These are phyloP conservation scores for Carex cristatella DNA, from an alignment of 176 grass and related monocot genomes.

Conservation along the genomic window DNA sequence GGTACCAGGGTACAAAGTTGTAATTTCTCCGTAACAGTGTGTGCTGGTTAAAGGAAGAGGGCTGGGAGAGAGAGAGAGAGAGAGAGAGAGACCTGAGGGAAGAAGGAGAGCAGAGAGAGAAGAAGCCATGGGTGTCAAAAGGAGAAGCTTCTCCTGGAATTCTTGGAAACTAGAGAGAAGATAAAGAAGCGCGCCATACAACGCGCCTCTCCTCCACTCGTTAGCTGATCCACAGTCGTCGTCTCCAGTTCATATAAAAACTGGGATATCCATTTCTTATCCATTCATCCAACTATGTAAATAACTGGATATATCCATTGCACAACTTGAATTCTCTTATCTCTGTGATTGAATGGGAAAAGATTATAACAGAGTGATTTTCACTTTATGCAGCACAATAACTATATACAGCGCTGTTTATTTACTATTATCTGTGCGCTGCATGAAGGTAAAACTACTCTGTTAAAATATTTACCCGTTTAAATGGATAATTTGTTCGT, in stretches of 20 bases:
- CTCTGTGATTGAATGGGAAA: not conserved
- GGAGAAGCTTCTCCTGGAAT: not conserved
- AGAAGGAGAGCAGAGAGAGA: slow-evolving; percentile 57
- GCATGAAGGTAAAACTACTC: too few species aligned
- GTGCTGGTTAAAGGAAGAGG: not conserved
- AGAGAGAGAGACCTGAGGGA: slow-evolving; percentile 33
- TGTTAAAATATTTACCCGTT: too few species aligned
- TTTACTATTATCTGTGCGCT: too few species aligned
- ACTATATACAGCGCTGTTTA: too few species aligned
- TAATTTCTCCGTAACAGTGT: not conserved
- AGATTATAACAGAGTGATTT: too few species aligned
- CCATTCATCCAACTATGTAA: not conserved
- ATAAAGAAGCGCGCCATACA: slow-evolving; percentile 7
- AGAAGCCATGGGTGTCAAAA: slow-evolving; percentile 23
- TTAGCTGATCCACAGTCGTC: not conserved
- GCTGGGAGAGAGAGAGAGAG: not conserved
- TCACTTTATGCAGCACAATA: too few species aligned
- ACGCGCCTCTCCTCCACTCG: slow-evolving; percentile 13
- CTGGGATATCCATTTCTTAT: not conserved
- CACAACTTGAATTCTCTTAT: not conserved
- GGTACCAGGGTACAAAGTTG: not conserved
- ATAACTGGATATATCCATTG: not conserved
- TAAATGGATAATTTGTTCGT: not conserved
- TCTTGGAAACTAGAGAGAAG: not conserved
- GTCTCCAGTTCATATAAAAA: not conserved